A percentile compares a stretch with the other conserved stretches of the same genome.
Evolutionary conservation across 1,139 yeast species (phyloP).

Genomic region (Protomyces lactucae-debilis): DNA sequence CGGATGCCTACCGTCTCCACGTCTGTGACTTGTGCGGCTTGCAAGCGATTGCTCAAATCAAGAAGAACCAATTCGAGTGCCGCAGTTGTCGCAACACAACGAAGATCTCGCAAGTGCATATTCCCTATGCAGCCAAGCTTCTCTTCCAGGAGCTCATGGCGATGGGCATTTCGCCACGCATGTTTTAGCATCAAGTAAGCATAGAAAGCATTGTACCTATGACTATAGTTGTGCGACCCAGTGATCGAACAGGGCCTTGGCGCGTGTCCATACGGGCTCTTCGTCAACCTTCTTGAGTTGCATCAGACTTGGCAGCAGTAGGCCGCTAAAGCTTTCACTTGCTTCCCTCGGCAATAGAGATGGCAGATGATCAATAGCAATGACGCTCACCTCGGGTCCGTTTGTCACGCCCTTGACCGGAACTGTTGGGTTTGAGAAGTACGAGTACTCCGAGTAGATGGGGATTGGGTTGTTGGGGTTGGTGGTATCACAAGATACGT

Average conservation of each 20-base stretch:
- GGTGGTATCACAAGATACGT: slow-evolving; percentile 97
- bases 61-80: slow-evolving; percentile 96
- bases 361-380: slow-evolving; percentile 96
- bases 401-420: slow-evolving; percentile 70
- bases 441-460: slow-evolving; percentile 82
- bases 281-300: slow-evolving; percentile 73
- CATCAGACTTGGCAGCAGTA: slow-evolving; percentile 80
- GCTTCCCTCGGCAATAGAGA: slow-evolving; percentile 94
- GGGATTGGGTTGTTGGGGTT: slow-evolving; percentile 98
- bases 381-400: slow-evolving; percentile 71
- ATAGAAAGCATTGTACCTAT: neutral
- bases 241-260: slow-evolving; percentile 72
- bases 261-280: slow-evolving; percentile 89
- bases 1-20: slow-evolving; percentile 97
- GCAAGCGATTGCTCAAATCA: slow-evolving; percentile 94
- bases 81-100: slow-evolving; percentile 98
- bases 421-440: slow-evolving; percentile 85
- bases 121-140: slow-evolving; percentile 95
- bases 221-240: slow-evolving; percentile 49
- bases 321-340: slow-evolving; percentile 80
- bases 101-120: slow-evolving; percentile 85
- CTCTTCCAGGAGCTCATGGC: slow-evolving; percentile 98
- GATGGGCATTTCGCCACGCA: slow-evolving; percentile 61
- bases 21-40: slow-evolving; percentile 91
- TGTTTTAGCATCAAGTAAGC: neutral